Percentiles rank a stretch among this genome's conserved stretches.
phyloP scores from a whole-genome alignment of 495 filamentous ascomycete genomes.

The Daldinia decipiens region DNA sequence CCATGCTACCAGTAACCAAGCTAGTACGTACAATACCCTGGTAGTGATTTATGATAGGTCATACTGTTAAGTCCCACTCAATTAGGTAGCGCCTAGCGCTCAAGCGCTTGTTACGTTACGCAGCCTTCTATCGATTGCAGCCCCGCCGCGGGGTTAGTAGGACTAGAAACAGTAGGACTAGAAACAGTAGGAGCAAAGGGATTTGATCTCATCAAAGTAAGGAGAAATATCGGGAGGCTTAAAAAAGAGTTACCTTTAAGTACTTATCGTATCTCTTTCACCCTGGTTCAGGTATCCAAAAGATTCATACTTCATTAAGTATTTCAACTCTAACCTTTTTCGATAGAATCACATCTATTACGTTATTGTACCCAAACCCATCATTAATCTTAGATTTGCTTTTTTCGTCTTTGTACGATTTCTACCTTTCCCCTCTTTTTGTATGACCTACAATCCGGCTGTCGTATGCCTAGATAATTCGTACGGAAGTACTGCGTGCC shows the following conservation, averaged over 20 bases:
- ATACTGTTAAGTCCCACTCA: conserved; percentile 11
- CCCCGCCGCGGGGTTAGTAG: conserved; percentile 40
- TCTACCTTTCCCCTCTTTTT: neutral
- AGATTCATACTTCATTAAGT: conserved; percentile 1
- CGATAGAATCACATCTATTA: conserved; percentile 3
- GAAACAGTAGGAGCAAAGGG: conserved; percentile 12
- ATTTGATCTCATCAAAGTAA: conserved; percentile 11
- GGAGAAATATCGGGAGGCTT: conserved; percentile 39
- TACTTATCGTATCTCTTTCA: conserved; percentile 3
- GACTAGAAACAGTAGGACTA: too few relatives aligned
- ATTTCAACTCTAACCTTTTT: neutral
- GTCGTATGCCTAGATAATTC: conserved; percentile 22
- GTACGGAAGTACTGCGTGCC: conserved; percentile 28
- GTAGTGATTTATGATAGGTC: conserved; percentile 13
- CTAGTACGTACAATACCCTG: too few relatives aligned
- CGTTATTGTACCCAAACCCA: neutral
- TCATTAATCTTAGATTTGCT: neutral
- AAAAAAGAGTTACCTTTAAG: neutral
- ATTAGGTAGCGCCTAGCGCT: conserved; percentile 30
- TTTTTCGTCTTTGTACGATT: conserved; percentile 6
- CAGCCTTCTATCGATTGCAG: neutral
- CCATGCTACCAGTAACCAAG: neutral
- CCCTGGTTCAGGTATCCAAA: neutral
- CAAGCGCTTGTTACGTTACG: conserved; percentile 20
- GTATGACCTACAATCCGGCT: neutral